Evolutionary conservation across 768 basidiomycete species (phyloP).

Genomic region (Suillus subluteus): DNA sequence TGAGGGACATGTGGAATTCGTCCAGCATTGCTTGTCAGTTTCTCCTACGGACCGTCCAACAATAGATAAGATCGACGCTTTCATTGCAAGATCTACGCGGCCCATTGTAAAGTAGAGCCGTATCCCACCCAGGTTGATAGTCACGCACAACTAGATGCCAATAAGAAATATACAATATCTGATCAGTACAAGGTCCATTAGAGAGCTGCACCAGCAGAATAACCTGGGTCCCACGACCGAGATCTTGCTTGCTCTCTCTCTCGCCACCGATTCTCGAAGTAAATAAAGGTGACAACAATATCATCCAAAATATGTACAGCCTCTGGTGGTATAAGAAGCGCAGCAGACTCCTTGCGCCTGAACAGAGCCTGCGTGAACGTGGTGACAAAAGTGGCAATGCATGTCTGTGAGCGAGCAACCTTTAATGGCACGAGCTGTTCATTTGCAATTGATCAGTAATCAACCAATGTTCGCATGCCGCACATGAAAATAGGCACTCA

Average conservation of each 20-base stretch:
- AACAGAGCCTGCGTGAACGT: conserved; percentile 20
- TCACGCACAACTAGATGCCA: not conserved
- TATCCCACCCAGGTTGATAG: not conserved
- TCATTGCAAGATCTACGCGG: not conserved
- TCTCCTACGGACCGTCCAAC: not conserved
- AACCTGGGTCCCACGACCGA: conserved; percentile 12
- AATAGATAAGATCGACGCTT: not conserved
- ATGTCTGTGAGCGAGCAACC: conserved; percentile 12
- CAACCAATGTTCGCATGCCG: not conserved
- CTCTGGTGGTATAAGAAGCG: conserved; percentile 32
- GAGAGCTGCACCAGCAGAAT: not conserved
- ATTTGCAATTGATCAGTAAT: not conserved
- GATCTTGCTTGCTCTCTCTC: conserved; percentile 26
- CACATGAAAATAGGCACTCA: conserved; percentile 3
- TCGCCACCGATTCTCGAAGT: conserved; percentile 35
- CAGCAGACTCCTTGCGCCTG: conserved; percentile 21
- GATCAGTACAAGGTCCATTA: not conserved
- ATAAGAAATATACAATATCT: not conserved
- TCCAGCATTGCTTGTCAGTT: not conserved
- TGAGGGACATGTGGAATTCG: not conserved
- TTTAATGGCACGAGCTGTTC: conserved; percentile 31
- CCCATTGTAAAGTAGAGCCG: not conserved
- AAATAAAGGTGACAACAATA: conserved; percentile 40
- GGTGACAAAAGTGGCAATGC: conserved; percentile 32
- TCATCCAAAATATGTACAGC: conserved; percentile 37